These are phyloP conservation scores for Ceratobasidium sp. DNA, from an alignment of 1,284 basidiomycete genomes.

Conservation along the genomic window DNA sequence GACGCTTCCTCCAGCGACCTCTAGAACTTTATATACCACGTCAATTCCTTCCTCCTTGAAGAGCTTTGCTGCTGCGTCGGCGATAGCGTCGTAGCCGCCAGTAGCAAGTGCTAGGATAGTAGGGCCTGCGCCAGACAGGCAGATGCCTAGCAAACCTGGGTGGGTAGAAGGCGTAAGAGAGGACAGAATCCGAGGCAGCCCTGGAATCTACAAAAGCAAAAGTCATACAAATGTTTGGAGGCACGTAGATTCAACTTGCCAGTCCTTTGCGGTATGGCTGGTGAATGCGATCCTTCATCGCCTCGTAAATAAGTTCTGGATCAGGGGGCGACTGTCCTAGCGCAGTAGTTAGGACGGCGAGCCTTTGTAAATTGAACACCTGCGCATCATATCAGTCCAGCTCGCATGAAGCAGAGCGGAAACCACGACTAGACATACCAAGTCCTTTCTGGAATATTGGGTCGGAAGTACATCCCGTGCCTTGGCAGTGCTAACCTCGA, in stretches of 20 bases:
- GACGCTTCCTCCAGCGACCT: slow-evolving; percentile 69
- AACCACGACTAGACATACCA: slow-evolving; percentile 68
- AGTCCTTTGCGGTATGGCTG: slow-evolving; percentile 95
- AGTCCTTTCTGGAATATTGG: slow-evolving; percentile 88
- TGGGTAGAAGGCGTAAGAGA: slow-evolving; percentile 89
- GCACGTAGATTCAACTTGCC: slow-evolving; percentile 63
- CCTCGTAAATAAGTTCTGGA: slow-evolving; percentile 95
- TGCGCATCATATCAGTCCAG: slow-evolving; percentile 56
- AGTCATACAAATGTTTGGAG: slow-evolving; percentile 5
- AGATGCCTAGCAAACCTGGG: slow-evolving; percentile 95
- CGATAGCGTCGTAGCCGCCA: slow-evolving; percentile 83
- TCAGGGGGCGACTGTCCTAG: slow-evolving; percentile 92
- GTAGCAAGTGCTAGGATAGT: slow-evolving; percentile 98
- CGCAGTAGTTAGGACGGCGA: slow-evolving; percentile 98
- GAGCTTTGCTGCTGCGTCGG: slow-evolving; percentile 80
- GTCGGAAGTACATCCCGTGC: slow-evolving; percentile 90
- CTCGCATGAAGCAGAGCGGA: neutral
- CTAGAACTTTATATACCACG: slow-evolving; percentile 84
- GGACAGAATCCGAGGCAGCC: slow-evolving; percentile 90
- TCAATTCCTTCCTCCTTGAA: slow-evolving; percentile 81
- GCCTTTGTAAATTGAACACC: slow-evolving; percentile 98
- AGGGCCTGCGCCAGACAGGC: slow-evolving; percentile 97
- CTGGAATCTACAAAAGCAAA: slow-evolving; percentile 82
- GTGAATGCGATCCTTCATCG: slow-evolving; percentile 98
- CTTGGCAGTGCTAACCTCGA: slow-evolving; percentile 96